Base-by-base conservation (phyloP, 2,329 filamentous ascomycete genomes). In the Colletotrichum sp. region DNA sequence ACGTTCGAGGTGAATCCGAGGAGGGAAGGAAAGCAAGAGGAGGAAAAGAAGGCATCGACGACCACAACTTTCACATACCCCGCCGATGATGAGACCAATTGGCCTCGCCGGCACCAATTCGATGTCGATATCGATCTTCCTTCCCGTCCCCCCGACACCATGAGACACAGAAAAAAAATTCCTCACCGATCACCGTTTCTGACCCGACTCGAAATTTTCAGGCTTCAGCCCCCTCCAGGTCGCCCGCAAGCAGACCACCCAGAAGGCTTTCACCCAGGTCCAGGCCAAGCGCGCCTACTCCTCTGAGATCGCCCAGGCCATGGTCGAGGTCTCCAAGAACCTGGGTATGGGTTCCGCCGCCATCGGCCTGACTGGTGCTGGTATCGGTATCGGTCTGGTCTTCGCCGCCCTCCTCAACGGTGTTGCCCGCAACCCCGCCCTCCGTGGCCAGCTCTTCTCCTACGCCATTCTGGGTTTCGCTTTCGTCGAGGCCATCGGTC, bases 391-490 rank as follows among this genome's bases (percentile, higher is more conserved):
- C 89, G 95, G 95, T 91, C 93, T 96, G 86, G 95, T 98, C 86
- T 98, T 98, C 93, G 95, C 94, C 86, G 93, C 94, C 84, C 94
- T 98, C 86, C 91, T 98, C 86, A 93, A 94, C 89, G 93, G 93
- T 90, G 95, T 97, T 87, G 94, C 95, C 91, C 95, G 95, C 91
- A 98, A 98, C 94, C 95, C 95, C 85, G 94, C 94, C 86, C 94
- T 98, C 90, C 94, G 95, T 90, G 95, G 95, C 87, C 95, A 98
- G 93, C 95, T 98, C 85, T 98, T 97, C 94, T 95, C 94, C 82
- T 96, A 97, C 90, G 95, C 95, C 92, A 96, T 97, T 94, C 91
- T 97, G 86, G 95, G 95, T 91, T 97, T 97, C 91, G 95, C 95
- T 86, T 97, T 97, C 93, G 95, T 96, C 88, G 95, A 97, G 88